Evolutionary conservation across 768 basidiomycete genomes (phyloP).

Genomic region (Tephrocybe sp.): DNA sequence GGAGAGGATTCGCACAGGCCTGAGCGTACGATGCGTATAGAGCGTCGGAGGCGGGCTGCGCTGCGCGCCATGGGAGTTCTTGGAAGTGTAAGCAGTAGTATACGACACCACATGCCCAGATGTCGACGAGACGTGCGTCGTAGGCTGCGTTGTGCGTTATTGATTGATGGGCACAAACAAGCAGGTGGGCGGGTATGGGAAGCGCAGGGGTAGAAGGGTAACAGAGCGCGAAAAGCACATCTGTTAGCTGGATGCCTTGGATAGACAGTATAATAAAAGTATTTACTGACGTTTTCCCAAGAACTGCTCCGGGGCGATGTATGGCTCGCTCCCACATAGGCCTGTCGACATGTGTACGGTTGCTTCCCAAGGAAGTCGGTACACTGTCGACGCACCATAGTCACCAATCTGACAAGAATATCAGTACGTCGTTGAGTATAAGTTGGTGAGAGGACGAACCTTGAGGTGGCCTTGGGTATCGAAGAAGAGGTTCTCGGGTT

Average conservation of each 20-base stretch:
- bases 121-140: conserved; percentile 94
- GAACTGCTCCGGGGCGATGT: conserved; percentile 98
- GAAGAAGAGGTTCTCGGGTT: conserved; percentile 96
- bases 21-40: conserved; percentile 77
- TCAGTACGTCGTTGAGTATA: neutral
- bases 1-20: conserved; percentile 48
- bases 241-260: conserved; percentile 31
- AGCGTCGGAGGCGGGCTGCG: conserved; percentile 69
- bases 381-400: conserved; percentile 98
- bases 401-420: conserved; percentile 75
- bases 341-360: conserved; percentile 97
- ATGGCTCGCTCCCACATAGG: conserved; percentile 95
- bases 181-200: too few species aligned
- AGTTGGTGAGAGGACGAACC: conserved; percentile 40
- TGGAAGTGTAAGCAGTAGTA: conserved; percentile 99
- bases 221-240: conserved; percentile 30
- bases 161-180: conserved; percentile 6
- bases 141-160: conserved; percentile 64
- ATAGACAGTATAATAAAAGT: conserved; percentile 27
- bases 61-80: conserved; percentile 96
- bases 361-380: conserved; percentile 95
- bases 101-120: conserved; percentile 96
- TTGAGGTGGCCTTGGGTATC: conserved; percentile 91
- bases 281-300: conserved; percentile 88
- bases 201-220: conserved; percentile 5